phyloP scores from a whole-genome alignment of 2,329 filamentous ascomycete species.

The Chaetomiaceae sp. region DNA sequence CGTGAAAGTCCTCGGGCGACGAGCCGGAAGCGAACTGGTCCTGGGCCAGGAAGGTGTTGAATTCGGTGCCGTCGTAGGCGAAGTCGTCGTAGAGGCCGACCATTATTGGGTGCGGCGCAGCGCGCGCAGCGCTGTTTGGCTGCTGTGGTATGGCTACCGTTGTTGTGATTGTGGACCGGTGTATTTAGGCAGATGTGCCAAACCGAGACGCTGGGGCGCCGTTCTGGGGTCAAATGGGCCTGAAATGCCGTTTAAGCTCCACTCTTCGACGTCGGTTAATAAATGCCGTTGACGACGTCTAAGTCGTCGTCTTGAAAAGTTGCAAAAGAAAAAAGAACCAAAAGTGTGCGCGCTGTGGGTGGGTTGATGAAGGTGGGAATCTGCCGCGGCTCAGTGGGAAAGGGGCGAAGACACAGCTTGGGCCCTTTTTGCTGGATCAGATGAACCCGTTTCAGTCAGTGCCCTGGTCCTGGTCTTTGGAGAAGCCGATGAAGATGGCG shows the following conservation, averaged over 20 bases:
- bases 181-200: slow-evolving; percentile 16
- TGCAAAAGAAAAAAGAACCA: neutral
- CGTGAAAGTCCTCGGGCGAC: slow-evolving; percentile 17
- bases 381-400: neutral
- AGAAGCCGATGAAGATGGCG: neutral
- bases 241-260: slow-evolving; percentile 9
- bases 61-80: slow-evolving; percentile 13
- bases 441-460: slow-evolving; percentile 3
- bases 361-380: slow-evolving; percentile 2
- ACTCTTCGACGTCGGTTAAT: slow-evolving; percentile 18
- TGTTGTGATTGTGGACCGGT: slow-evolving; percentile 16
- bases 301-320: neutral
- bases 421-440: neutral
- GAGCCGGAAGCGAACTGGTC: slow-evolving; percentile 8
- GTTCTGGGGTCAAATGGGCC: neutral
- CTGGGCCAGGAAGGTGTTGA: slow-evolving; percentile 4
- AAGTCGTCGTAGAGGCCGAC: slow-evolving; percentile 16
- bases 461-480: neutral
- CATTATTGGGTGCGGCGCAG: slow-evolving; percentile 13
- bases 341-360: neutral
- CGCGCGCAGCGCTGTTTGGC: neutral
- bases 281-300: slow-evolving; percentile 6
- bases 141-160: slow-evolving; percentile 1
- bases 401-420: slow-evolving; percentile 1
- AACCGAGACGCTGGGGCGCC: slow-evolving; percentile 11